phyloP scores from a whole-genome alignment of 306 rosid species.

The Glycine latifolia region DNA sequence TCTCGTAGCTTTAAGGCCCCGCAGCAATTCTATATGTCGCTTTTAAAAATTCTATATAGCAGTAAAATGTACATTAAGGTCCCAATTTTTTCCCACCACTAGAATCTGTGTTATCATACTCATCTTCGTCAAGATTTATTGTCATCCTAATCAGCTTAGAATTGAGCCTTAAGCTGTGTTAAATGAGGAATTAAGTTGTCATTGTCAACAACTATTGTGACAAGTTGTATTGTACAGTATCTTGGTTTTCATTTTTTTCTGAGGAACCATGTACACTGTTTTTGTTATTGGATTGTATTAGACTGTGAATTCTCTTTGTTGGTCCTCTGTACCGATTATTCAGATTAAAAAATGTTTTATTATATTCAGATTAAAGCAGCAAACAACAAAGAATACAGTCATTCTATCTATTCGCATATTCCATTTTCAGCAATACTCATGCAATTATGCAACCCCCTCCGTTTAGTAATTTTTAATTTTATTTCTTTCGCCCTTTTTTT shows the following conservation, averaged over 20 bases:
- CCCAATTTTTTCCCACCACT: background rate
- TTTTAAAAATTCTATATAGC: background rate
- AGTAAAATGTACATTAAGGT: background rate
- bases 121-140: slow-evolving; percentile 9
- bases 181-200: background rate
- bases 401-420: background rate
- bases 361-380: background rate
- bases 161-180: background rate
- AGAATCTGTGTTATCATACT: slow-evolving; percentile 2
- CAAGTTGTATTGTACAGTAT: background rate
- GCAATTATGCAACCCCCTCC: background rate
- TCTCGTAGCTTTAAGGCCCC: background rate
- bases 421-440: background rate
- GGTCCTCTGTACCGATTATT: background rate
- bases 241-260: background rate
- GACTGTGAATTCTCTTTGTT: background rate
- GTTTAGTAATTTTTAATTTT: background rate
- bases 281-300: slow-evolving; percentile 2
- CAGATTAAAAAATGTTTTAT: background rate
- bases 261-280: background rate
- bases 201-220: background rate
- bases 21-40: background rate
- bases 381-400: background rate
- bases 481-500: background rate
- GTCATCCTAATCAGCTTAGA: slow-evolving; percentile 1